Evolutionary conservation across 129 eudicot species (phyloP).

Genomic region (Flaveria brownii): DNA sequence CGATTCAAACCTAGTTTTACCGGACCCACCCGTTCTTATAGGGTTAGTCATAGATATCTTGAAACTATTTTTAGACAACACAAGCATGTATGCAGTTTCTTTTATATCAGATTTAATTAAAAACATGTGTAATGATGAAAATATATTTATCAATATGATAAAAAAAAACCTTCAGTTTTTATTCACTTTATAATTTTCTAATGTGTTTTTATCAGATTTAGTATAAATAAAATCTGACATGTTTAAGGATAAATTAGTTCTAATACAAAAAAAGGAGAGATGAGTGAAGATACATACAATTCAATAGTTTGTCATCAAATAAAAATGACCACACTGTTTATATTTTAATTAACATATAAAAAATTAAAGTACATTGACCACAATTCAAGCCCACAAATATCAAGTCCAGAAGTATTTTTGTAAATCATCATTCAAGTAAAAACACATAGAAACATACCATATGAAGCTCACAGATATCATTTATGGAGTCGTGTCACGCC

Average conservation of each 20-base stretch:
- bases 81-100: background rate
- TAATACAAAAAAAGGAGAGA: too few relatives aligned
- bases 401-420: conserved; percentile 15
- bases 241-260: background rate
- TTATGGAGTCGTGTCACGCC: background rate
- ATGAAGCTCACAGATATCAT: conserved; percentile 13
- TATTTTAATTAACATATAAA: background rate
- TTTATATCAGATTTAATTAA: background rate
- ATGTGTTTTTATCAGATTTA: too few relatives aligned
- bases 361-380: conserved; percentile 1
- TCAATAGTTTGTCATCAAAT: conserved; percentile 10
- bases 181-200: too few relatives aligned
- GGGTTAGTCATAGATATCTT: background rate
- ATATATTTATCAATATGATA: too few relatives aligned
- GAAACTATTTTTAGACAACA: background rate
- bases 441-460: conserved; percentile 2
- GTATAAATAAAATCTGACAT: background rate
- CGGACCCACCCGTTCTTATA: background rate
- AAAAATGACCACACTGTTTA: conserved; percentile 15
- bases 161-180: background rate
- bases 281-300: background rate
- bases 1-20: too few relatives aligned
- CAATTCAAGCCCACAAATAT: conserved; percentile 27
- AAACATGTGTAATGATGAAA: background rate
- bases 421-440: conserved; percentile 21